Evolutionary conservation across 306 rosid species (phyloP).

Genomic region (Senna siamea): DNA sequence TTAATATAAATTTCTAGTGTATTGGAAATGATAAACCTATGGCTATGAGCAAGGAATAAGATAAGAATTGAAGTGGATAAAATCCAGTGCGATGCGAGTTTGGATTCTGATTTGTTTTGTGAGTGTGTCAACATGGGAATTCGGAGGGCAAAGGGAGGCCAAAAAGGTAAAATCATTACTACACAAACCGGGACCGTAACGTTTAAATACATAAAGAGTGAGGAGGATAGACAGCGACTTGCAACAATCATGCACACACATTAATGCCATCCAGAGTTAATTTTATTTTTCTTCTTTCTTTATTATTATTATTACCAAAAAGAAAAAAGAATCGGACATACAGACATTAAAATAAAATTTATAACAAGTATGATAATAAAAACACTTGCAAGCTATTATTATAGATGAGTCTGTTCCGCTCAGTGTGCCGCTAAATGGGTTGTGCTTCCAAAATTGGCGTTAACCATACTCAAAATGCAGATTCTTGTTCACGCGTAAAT

Average conservation of each 20-base stretch:
- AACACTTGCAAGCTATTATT: no score
- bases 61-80: no score
- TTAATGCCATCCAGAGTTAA: slow-evolving; percentile 39
- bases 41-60: no score
- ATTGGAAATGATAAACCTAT: no score
- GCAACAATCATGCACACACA: slow-evolving; percentile 44
- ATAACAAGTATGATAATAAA: no score
- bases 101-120: no score
- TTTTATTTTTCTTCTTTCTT: neutral
- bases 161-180: slow-evolving; percentile 38
- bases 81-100: no score
- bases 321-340: neutral
- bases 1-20: no score
- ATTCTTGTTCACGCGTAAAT: slow-evolving; percentile 43
- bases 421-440: slow-evolving; percentile 46
- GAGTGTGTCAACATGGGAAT: no score
- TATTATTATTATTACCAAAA: neutral
- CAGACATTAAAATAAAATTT: neutral
- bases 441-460: slow-evolving; percentile 39
- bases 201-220: slow-evolving; percentile 51
- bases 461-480: slow-evolving; percentile 9
- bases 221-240: slow-evolving; percentile 49
- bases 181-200: slow-evolving; percentile 51
- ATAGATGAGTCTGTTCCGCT: slow-evolving; percentile 1
- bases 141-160: slow-evolving; percentile 9